Conservation (phyloP, 495 filamentous ascomycete species). For the Aspergillus saccharolyticus region DNA sequence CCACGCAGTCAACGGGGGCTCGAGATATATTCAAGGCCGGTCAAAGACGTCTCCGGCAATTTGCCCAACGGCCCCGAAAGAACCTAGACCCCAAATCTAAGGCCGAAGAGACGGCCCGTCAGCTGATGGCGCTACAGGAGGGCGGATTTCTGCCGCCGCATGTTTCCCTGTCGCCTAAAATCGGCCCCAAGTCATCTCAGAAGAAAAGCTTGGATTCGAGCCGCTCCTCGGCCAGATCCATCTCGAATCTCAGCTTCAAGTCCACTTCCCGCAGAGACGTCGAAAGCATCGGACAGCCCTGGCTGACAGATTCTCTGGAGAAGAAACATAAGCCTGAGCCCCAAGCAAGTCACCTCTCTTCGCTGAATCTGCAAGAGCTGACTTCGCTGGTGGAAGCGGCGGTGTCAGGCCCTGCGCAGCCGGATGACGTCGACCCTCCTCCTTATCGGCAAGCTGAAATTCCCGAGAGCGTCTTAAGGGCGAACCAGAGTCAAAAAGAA, state of each 20-base stretch:
- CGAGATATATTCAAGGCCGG: conserved; percentile 34
- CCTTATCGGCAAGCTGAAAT: conserved; percentile 23
- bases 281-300: conserved; percentile 39
- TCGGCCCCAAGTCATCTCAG: conserved; percentile 7
- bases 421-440: conserved; percentile 27
- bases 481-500: not conserved
- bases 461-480: not conserved
- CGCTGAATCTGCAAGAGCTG: conserved; percentile 33
- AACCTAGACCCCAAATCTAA: conserved; percentile 24
- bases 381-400: conserved; percentile 35
- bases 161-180: not conserved
- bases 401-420: conserved; percentile 24
- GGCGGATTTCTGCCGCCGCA: conserved; percentile 29
- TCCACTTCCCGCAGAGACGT: conserved; percentile 36
- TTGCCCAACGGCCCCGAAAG: conserved; percentile 38
- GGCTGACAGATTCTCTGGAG: conserved; percentile 31
- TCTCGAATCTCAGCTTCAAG: conserved; percentile 17
- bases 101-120: conserved; percentile 26
- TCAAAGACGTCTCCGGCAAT: conserved; percentile 38
- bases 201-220: conserved; percentile 16
- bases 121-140: conserved; percentile 34
- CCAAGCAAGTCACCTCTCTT: conserved; percentile 24
- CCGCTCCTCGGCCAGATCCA: conserved; percentile 9
- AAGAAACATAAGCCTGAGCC: conserved; percentile 9
- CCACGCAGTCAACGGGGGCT: conserved; percentile 15